phyloP scores from a whole-genome alignment of 805 yeast genomes.

The Candida lessepsii region DNA sequence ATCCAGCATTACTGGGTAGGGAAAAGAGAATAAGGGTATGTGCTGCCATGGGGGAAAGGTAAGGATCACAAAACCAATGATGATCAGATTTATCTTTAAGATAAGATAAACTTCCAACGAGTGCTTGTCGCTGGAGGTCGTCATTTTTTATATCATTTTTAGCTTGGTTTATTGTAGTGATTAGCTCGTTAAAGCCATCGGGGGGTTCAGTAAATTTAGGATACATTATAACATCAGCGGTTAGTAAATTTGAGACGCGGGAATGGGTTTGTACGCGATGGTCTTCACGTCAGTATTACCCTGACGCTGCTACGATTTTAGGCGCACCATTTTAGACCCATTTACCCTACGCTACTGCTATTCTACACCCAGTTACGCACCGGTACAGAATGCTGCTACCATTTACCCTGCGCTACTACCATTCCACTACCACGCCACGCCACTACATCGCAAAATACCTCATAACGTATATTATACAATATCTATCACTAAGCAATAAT shows the following conservation, averaged over 20 bases:
- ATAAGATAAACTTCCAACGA: slow-evolving; percentile 22
- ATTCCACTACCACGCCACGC: not conserved
- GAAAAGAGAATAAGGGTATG: slow-evolving; percentile 62
- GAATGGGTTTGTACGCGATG: not conserved
- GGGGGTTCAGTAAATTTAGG: not conserved
- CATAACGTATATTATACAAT: too few relatives aligned
- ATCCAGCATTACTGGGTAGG: slow-evolving; percentile 49
- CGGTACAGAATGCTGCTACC: not conserved
- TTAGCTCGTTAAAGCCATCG: slow-evolving; percentile 8
- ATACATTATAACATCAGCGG: too few relatives aligned
- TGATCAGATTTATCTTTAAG: slow-evolving; percentile 19
- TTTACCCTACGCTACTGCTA: too few relatives aligned
- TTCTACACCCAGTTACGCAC: too few relatives aligned
- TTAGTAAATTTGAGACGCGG: too few relatives aligned
- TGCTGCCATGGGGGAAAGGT: slow-evolving; percentile 47
- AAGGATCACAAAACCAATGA: slow-evolving; percentile 61
- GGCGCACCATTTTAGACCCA: too few relatives aligned
- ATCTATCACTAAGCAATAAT: too few relatives aligned
- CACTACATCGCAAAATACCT: not conserved
- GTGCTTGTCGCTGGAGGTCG: slow-evolving; percentile 1
- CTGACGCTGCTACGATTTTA: too few relatives aligned
- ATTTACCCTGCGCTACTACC: not conserved
- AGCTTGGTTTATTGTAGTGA: slow-evolving; percentile 4
- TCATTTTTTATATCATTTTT: slow-evolving; percentile 2
- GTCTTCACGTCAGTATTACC: not conserved